Conservation (phyloP, 352 stramenopile genomes). For the Globisporangium camurandrum region DNA sequence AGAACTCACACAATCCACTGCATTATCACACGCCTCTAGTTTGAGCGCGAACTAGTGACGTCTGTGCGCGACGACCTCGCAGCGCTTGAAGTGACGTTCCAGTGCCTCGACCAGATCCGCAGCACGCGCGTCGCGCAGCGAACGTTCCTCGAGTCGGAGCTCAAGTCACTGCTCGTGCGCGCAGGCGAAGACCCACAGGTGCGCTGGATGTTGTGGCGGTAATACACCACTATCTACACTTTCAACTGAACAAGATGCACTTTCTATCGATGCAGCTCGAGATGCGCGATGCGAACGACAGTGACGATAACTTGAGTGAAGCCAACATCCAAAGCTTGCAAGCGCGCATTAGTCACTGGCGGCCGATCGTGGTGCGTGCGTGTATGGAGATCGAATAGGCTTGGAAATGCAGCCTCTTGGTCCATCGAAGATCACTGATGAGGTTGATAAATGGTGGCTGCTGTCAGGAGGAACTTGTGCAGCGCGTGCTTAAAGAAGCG, state of each 20-base stretch:
- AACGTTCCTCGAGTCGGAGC: background rate
- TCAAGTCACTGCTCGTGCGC: background rate
- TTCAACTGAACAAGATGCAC: no score
- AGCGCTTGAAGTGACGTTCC: constrained; percentile 29
- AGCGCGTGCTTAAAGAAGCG: constrained; percentile 1
- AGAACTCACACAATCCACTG: no score
- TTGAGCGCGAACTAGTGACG: constrained; percentile 3
- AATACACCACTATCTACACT: no score
- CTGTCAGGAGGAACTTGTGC: constrained; percentile 8
- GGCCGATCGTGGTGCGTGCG: constrained; percentile 4
- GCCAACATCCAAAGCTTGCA: constrained; percentile 4
- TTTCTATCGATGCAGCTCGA: background rate
- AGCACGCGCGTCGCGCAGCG: background rate
- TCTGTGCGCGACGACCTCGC: constrained; percentile 25
- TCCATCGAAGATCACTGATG: no score
- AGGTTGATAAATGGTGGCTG: no score
- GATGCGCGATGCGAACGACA: constrained; percentile 1
- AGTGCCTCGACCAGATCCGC: constrained; percentile 26
- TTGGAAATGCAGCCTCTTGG: background rate
- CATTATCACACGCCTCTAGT: constrained; percentile 1
- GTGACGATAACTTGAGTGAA: constrained; percentile 10
- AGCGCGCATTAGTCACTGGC: constrained; percentile 2
- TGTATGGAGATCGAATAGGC: no score
- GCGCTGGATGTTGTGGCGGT: no score
- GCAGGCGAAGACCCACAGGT: background rate